Base-by-base conservation (phyloP, 306 rosid species). In the Abrus pulchellus region DNA sequence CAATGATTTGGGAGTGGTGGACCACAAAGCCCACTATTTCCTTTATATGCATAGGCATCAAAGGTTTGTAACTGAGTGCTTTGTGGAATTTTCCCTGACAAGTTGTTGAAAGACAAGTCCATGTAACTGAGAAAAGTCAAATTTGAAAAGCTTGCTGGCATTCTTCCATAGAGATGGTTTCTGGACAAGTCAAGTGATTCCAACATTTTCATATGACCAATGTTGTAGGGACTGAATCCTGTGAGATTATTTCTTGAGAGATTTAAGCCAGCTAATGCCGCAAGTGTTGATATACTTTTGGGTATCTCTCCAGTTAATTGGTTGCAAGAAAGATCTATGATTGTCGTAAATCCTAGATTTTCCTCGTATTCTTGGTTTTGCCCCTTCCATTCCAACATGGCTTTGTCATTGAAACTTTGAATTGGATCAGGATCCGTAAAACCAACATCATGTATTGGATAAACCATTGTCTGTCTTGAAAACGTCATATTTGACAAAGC, bases 281-380 rank as follows among this genome's bases (percentile, higher is more conserved):
- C 1, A 13, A 88, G 86, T 41, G 3, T 20, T 63, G 87, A 43
- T 29, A 83, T 6, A 36, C 66, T 41, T 4, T 20, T 12, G 0
- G 78, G 87, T 62, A 88, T 88, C n/a, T 74, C 86, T 34, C 87
- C 86, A 0, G 1, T 36, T 55, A 85, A 40, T 8, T 64, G 52
- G 75, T 85, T 88, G 54, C 29, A 7, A 33, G 86, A 87, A 20
- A 87, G 66, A 67, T 86, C 89, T 76, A 86, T 83, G 28, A 2
- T 33, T 38, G 56, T 75, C 10, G 78, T 8, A 1, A 55, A 8
- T 12, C 45, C 55, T 10, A 84, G 82, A 20, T 20, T 20, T 20
- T 20, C 20, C 20, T 20, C 20, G 0, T 20, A 20, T 20, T 20
- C 20, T 20, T 14, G 34, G 6, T 84, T 47, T 48, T 69, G 0